Percentiles rank a stretch among this genome's conserved stretches.
Conservation (phyloP, 1,284 basidiomycete species). For the Ustilago xerochloae region DNA sequence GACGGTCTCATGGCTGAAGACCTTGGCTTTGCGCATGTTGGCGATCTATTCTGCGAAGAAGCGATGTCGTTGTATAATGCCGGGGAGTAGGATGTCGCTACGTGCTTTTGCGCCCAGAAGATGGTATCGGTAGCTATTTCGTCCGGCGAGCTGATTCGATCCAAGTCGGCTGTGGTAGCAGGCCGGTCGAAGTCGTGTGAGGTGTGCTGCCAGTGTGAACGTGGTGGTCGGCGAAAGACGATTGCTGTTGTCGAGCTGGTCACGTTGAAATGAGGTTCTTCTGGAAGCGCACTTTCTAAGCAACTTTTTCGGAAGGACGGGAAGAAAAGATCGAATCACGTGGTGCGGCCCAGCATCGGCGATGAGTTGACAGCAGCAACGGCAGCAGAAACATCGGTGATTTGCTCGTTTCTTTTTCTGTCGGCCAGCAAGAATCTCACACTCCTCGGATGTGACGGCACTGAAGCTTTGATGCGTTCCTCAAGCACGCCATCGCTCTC, state of each 20-base stretch:
- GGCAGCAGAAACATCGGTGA: too few species aligned
- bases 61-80: not conserved
- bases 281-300: not conserved
- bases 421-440: not conserved
- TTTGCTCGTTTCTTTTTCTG: not conserved
- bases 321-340: constrained; percentile 38
- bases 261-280: not conserved
- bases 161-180: not conserved
- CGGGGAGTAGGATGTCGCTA: too few species aligned
- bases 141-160: not conserved
- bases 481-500: constrained; percentile 39
- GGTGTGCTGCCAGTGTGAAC: not conserved
- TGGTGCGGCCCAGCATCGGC: not conserved
- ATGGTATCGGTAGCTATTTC: not conserved
- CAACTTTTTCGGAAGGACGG: constrained; percentile 23
- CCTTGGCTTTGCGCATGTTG: constrained; percentile 60
- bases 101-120: too few species aligned
- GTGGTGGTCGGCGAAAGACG: not conserved
- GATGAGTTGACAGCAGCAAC: too few species aligned
- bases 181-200: not conserved
- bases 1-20: constrained; percentile 61
- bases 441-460: constrained; percentile 27
- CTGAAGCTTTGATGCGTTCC: not conserved
- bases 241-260: not conserved
- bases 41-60: not conserved